Conservation (phyloP, 495 filamentous ascomycete genomes). For the Talaromyces adpressus region DNA sequence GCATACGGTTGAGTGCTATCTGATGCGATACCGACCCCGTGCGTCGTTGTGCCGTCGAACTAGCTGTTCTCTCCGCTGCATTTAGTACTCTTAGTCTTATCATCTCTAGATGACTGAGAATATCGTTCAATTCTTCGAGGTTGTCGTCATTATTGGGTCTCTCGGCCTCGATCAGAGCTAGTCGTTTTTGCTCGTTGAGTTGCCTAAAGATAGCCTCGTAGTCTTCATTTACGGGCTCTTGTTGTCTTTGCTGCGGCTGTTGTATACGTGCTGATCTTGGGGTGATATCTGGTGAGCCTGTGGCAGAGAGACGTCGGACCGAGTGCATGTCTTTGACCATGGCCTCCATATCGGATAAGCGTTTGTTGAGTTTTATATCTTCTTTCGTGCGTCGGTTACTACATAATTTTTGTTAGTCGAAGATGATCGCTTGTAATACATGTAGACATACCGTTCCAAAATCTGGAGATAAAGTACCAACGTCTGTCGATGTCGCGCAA, state of each 20-base stretch:
- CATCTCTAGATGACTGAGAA: slow-evolving; percentile 1
- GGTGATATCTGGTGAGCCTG: not conserved
- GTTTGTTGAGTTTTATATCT: not conserved
- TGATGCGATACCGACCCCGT: slow-evolving; percentile 3
- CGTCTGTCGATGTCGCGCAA: slow-evolving; percentile 7
- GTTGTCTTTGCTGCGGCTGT: not conserved
- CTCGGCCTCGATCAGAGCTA: slow-evolving; percentile 2
- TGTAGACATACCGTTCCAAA: slow-evolving; percentile 5
- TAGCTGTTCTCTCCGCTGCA: slow-evolving; percentile 3
- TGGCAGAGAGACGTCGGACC: not conserved
- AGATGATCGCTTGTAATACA: too few relatives aligned
- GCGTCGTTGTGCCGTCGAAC: slow-evolving; percentile 6
- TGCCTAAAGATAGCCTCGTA: not conserved
- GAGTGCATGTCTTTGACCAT: slow-evolving; percentile 5
- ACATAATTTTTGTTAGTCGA: not conserved
- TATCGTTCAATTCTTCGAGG: slow-evolving; percentile 7
- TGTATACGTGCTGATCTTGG: not conserved
- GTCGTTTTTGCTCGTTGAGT: slow-evolving; percentile 5
- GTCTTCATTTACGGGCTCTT: not conserved
- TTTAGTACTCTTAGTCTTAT: slow-evolving; percentile 1
- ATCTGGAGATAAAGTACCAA: slow-evolving; percentile 8
- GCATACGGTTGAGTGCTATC: slow-evolving; percentile 3
- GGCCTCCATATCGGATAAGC: slow-evolving; percentile 2
- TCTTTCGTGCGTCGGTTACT: not conserved
- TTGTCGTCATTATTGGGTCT: not conserved